Conservation (phyloP, 192 early-diverging fungal species). For the Coemansia sp. region DNA sequence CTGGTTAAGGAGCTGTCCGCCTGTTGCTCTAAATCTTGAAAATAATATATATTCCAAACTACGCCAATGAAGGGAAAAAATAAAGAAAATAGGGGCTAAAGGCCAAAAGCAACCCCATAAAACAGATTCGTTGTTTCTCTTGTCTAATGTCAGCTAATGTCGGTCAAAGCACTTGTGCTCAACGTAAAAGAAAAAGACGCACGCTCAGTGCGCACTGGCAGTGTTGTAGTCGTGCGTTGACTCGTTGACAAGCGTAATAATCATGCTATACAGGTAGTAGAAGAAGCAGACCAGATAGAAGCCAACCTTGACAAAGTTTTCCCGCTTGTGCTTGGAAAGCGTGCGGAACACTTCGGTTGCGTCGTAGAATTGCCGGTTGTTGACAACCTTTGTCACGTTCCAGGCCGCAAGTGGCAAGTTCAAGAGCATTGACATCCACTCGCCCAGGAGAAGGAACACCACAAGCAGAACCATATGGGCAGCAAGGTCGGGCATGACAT, state of each 20-base stretch:
- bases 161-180: background rate
- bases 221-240: slow-evolving; percentile 35
- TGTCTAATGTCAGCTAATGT: background rate
- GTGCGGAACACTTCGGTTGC: slow-evolving; percentile 99
- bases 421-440: slow-evolving; percentile 81
- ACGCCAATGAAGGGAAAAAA: slow-evolving; percentile 5
- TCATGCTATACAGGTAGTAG: slow-evolving; percentile 81
- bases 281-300: slow-evolving; percentile 97
- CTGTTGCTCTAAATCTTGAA: background rate
- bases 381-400: slow-evolving; percentile 83
- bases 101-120: background rate
- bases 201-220: slow-evolving; percentile 21
- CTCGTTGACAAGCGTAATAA: slow-evolving; percentile 59
- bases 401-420: slow-evolving; percentile 86
- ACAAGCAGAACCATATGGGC: slow-evolving; percentile 81
- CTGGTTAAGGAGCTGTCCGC: background rate
- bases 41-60: background rate
- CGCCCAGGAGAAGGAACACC: slow-evolving; percentile 82
- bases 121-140: background rate
- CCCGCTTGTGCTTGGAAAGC: slow-evolving; percentile 88
- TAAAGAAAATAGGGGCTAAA: background rate
- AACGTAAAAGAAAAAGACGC: background rate
- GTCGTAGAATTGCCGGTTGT: slow-evolving; percentile 91
- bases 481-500: slow-evolving; percentile 91
- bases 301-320: slow-evolving; percentile 95